Evolutionary conservation across 768 basidiomycete genomes (phyloP).

Genomic region (Russula virescens): DNA sequence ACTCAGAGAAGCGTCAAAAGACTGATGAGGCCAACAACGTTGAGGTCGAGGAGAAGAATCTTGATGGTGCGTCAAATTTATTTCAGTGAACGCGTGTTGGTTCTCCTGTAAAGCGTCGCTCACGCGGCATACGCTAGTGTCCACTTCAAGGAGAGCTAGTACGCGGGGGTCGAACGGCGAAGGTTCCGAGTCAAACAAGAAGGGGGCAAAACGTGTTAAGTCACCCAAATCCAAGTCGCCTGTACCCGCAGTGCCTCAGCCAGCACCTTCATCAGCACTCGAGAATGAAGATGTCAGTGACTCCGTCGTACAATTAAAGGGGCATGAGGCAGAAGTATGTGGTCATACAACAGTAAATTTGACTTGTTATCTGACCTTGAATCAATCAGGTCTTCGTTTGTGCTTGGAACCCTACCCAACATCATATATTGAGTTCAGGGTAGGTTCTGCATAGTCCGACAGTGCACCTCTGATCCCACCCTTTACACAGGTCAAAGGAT

Average conservation of each 20-base stretch:
- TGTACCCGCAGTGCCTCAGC: background rate
- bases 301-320: slow-evolving; percentile 28
- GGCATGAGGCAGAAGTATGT: slow-evolving; percentile 41
- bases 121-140: background rate
- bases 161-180: slow-evolving; percentile 1
- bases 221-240: slow-evolving; percentile 22
- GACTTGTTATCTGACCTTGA: slow-evolving; percentile 1
- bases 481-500: slow-evolving; percentile 58
- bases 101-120: slow-evolving; percentile 32
- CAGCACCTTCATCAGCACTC: background rate
- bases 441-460: slow-evolving; percentile 31
- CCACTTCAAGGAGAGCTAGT: background rate
- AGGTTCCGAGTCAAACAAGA: slow-evolving; percentile 1
- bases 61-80: slow-evolving; percentile 34
- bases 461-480: background rate
- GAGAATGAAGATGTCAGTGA: slow-evolving; percentile 4
- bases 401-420: slow-evolving; percentile 65
- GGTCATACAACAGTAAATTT: background rate
- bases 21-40: slow-evolving; percentile 44
- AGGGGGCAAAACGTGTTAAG: slow-evolving; percentile 9
- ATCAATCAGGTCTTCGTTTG: slow-evolving; percentile 66
- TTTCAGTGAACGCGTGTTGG: slow-evolving; percentile 22
- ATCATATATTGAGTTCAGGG: slow-evolving; percentile 67
- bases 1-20: slow-evolving; percentile 59
- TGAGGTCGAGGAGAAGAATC: slow-evolving; percentile 25